These are phyloP conservation scores for Lentinula boryana DNA, from an alignment of 768 basidiomycete species.

Conservation along the genomic window DNA sequence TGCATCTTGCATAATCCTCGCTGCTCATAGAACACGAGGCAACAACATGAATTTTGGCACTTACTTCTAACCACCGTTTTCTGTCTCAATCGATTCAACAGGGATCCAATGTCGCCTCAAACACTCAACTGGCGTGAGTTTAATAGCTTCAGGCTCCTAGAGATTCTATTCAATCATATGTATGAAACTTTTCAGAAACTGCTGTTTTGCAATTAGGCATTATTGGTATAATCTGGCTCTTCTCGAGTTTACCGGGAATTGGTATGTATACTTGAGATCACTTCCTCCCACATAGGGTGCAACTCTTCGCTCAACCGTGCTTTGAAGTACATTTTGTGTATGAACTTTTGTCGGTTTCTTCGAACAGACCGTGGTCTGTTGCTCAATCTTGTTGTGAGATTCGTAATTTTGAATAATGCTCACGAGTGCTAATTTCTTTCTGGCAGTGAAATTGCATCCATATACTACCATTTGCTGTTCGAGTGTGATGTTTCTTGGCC, in stretches of 20 bases:
- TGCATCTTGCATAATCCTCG: background rate
- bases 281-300: background rate
- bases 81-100: no score
- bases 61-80: no score
- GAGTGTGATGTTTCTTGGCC: background rate
- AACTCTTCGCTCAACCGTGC: background rate
- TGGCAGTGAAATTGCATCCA: background rate
- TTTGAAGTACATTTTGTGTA: background rate
- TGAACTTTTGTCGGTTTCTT: background rate
- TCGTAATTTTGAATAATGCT: background rate
- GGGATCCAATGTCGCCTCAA: background rate
- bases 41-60: background rate
- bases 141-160: background rate
- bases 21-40: background rate
- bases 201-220: background rate
- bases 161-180: no score
- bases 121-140: background rate
- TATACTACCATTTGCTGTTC: background rate
- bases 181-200: background rate
- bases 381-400: background rate
- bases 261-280: background rate
- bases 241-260: constrained; percentile 1
- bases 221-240: background rate
- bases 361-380: background rate
- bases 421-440: background rate